These are phyloP conservation scores for Rhodotorula sp. DNA, from an alignment of 1,284 basidiomycete species.

Conservation along the genomic window DNA sequence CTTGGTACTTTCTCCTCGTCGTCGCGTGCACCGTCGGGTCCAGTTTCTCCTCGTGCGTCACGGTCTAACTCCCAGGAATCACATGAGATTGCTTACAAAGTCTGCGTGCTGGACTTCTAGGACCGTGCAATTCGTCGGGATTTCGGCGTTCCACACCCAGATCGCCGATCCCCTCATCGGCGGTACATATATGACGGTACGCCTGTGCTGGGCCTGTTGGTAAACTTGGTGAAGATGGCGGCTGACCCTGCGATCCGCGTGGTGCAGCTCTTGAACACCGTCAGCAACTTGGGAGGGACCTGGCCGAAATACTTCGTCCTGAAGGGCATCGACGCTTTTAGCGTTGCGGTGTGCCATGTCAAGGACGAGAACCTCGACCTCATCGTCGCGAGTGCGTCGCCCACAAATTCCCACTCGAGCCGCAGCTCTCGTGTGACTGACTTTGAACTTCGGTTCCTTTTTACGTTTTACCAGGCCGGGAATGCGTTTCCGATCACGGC, in stretches of 20 bases:
- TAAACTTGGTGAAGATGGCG: too few relatives aligned
- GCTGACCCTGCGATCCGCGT: not conserved
- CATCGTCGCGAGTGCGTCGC: slow-evolving; percentile 50
- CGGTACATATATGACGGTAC: slow-evolving; percentile 88
- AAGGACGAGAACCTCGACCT: slow-evolving; percentile 56
- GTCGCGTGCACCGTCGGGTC: slow-evolving; percentile 75
- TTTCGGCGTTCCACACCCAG: slow-evolving; percentile 95
- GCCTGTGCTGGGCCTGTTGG: not conserved
- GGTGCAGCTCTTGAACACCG: slow-evolving; percentile 73
- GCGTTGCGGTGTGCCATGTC: slow-evolving; percentile 73
- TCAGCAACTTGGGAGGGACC: slow-evolving; percentile 94
- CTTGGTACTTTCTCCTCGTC: slow-evolving; percentile 77
- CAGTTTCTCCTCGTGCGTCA: slow-evolving; percentile 74
- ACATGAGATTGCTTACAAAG: not conserved
- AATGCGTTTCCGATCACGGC: slow-evolving; percentile 87
- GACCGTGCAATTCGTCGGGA: slow-evolving; percentile 97
- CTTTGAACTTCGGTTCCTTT: not conserved
- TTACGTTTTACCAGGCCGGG: slow-evolving; percentile 57
- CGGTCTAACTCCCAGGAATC: not conserved
- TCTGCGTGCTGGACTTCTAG: slow-evolving; percentile 52
- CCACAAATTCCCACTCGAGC: not conserved
- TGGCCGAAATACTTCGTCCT: slow-evolving; percentile 94
- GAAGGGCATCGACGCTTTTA: slow-evolving; percentile 86
- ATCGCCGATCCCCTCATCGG: slow-evolving; percentile 97
- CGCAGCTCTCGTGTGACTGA: not conserved